These are phyloP conservation scores for Quercus suber DNA, from an alignment of 306 rosid genomes.

Conservation along the genomic window DNA sequence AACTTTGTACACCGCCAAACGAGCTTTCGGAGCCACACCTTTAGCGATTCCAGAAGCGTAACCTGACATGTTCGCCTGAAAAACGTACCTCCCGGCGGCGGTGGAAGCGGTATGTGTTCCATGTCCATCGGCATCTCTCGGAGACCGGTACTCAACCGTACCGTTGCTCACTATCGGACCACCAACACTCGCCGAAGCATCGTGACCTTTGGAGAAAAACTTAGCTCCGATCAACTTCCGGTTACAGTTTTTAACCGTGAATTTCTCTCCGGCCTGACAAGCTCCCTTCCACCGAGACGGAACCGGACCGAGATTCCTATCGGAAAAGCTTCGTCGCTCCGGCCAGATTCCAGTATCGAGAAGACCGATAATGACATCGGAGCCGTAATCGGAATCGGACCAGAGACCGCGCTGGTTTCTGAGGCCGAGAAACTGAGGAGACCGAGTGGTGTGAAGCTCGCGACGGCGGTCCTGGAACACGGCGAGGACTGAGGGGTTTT, in stretches of 20 bases:
- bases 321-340: conserved; percentile 76
- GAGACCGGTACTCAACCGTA: conserved; percentile 72
- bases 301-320: conserved; percentile 62
- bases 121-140: conserved; percentile 92
- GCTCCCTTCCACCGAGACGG: conserved; percentile 81
- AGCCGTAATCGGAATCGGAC: conserved; percentile 90
- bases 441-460: conserved; percentile 85
- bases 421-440: conserved; percentile 92
- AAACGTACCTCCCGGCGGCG: conserved; percentile 71
- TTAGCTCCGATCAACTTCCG: conserved; percentile 74
- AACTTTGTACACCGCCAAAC: conserved; percentile 78
- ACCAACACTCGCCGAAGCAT: conserved; percentile 36
- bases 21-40: conserved; percentile 88
- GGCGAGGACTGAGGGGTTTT: conserved; percentile 66
- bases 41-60: conserved; percentile 80
- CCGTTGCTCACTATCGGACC: conserved; percentile 64
- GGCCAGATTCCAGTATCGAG: conserved; percentile 94
- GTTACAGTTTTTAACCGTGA: conserved; percentile 55
- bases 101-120: conserved; percentile 96
- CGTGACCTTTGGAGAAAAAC: conserved; percentile 78
- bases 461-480: conserved; percentile 74
- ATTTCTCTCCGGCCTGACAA: conserved; percentile 63
- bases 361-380: conserved; percentile 75
- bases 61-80: conserved; percentile 73
- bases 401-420: conserved; percentile 86